These are phyloP conservation scores for Penicillium psychrofluorescens DNA, from an alignment of 495 filamentous ascomycete species.

Conservation along the genomic window DNA sequence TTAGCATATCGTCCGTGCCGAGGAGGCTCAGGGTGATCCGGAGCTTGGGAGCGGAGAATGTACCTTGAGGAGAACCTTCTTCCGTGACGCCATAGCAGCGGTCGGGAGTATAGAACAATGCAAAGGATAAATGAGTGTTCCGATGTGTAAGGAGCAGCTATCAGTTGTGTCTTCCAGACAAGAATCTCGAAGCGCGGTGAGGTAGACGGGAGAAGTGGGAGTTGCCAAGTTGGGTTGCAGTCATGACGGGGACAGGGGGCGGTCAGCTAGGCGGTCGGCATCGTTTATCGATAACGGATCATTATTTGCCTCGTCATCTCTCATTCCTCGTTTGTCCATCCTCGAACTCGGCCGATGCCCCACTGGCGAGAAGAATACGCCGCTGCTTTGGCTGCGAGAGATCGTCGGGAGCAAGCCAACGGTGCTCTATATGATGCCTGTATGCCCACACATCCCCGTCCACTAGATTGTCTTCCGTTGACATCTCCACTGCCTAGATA, in stretches of 20 bases:
- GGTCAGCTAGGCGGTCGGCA: slow-evolving; percentile 8
- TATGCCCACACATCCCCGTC: slow-evolving; percentile 18
- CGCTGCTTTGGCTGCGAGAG: slow-evolving; percentile 45
- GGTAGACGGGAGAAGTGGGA: slow-evolving; percentile 16
- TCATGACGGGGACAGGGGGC: slow-evolving; percentile 26
- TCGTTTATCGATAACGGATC: slow-evolving; percentile 22
- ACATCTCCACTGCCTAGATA: slow-evolving; percentile 39
- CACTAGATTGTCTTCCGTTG: too few relatives aligned
- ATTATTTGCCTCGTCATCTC: slow-evolving; percentile 13
- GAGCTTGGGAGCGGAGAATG: slow-evolving; percentile 14
- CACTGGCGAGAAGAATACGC: slow-evolving; percentile 54
- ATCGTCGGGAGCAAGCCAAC: slow-evolving; percentile 52
- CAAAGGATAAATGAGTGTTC: too few relatives aligned
- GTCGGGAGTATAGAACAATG: slow-evolving; percentile 1
- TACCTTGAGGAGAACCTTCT: slow-evolving; percentile 98
- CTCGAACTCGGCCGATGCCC: slow-evolving; percentile 25
- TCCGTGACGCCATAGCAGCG: slow-evolving; percentile 74
- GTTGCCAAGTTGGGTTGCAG: slow-evolving; percentile 15
- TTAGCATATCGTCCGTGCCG: background rate
- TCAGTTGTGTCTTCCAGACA: background rate
- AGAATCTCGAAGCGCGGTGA: background rate
- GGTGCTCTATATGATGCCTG: slow-evolving; percentile 50
- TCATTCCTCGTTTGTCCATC: too few relatives aligned
- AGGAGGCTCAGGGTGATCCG: too few relatives aligned
- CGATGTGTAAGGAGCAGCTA: background rate